Evolutionary conservation across 2,329 filamentous ascomycete species (phyloP), one percentile per base, ranked within the genome.

Genomic region (Botrytis hyacinthi): DNA sequence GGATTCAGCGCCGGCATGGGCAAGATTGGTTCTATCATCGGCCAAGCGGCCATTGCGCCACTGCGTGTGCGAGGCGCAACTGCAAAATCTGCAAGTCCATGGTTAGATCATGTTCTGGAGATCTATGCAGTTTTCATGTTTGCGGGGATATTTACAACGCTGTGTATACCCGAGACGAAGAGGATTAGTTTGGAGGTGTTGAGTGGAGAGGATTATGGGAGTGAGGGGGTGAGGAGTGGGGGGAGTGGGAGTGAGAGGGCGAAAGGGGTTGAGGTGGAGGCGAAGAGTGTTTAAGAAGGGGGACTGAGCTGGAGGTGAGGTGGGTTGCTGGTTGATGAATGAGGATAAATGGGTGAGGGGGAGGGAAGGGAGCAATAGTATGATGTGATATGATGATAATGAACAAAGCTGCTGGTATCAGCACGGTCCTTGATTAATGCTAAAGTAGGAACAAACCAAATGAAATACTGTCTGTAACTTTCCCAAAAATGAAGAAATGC

Each of bases 81-180:
- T 2, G 59, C 70, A 16, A 74, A 65, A 7, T 54, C 60, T 51
- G 51, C 73, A 35, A 74, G 46, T 26, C 73, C 73, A 7, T 92
- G 91, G 87, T 85, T 95, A 71, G 87, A 92, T 81, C 89, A 92
- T 74, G 87, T 95, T 62, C 89, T 95, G 83, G 86, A 93, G 81
- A 91, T 95, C 63, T 94, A 93, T 81, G 91, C 92, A 0, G 85
- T 93, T 14, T 94, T 95, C 84, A 95, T 95, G 93, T 85, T 95
- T 6, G 86, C 87, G 61, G 93, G 93, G 65, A 86, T 89, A 71
- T 83, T 93, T 67, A 89, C 89, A 1, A 90, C 90, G 1, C 83
- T 95, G 4, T 83, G 95, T 46, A 91, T 95, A 42, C 92, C 92
- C 0, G 93, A 94, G 83, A 94, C 91, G 0, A 94, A 92, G 84